Percentiles rank a stretch among this genome's conserved stretches.
phyloP scores from a whole-genome alignment of 2,329 filamentous ascomycete species.

The Diaporthe ilicicola region DNA sequence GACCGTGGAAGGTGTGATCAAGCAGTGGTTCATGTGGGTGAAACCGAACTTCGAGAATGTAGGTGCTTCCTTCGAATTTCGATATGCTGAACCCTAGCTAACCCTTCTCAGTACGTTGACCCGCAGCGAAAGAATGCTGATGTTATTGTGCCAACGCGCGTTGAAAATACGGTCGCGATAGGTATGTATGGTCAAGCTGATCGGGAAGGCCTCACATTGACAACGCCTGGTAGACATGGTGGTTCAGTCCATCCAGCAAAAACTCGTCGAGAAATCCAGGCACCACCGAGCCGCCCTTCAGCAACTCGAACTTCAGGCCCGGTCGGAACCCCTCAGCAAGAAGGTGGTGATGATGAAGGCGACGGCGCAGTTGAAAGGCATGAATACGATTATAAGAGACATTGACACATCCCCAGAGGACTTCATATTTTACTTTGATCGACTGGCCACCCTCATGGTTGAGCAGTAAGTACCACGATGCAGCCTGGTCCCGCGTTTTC shows the following conservation, averaged over 20 bases:
- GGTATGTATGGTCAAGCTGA: conserved; percentile 51
- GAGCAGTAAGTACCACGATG: conserved; percentile 66
- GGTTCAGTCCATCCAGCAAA: conserved; percentile 89
- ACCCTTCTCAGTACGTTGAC: conserved; percentile 73
- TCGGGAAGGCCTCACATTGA: neutral
- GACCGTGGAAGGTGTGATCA: conserved; percentile 94
- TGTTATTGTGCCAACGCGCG: conserved; percentile 92
- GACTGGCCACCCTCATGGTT: conserved; percentile 83
- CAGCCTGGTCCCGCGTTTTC: neutral
- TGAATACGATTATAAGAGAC: conserved; percentile 90
- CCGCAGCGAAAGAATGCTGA: conserved; percentile 93
- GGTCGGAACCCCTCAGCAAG: conserved; percentile 75
- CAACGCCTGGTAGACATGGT: conserved; percentile 68
- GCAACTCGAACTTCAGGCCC: conserved; percentile 76
- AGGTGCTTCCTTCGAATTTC: conserved; percentile 21
- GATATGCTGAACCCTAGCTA: conserved; percentile 22
- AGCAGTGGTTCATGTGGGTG: conserved; percentile 96
- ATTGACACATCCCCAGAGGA: conserved; percentile 83
- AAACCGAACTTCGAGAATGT: conserved; percentile 94
- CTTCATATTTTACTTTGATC: conserved; percentile 97
- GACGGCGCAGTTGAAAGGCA: conserved; percentile 82
- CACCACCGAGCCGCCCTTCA: conserved; percentile 82
- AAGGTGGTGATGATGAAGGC: conserved; percentile 79
- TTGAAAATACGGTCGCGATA: conserved; percentile 94
- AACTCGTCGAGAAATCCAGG: conserved; percentile 84